phyloP scores from a whole-genome alignment of 2,329 filamentous ascomycete species.

The Scleromitrula shiraiana region DNA sequence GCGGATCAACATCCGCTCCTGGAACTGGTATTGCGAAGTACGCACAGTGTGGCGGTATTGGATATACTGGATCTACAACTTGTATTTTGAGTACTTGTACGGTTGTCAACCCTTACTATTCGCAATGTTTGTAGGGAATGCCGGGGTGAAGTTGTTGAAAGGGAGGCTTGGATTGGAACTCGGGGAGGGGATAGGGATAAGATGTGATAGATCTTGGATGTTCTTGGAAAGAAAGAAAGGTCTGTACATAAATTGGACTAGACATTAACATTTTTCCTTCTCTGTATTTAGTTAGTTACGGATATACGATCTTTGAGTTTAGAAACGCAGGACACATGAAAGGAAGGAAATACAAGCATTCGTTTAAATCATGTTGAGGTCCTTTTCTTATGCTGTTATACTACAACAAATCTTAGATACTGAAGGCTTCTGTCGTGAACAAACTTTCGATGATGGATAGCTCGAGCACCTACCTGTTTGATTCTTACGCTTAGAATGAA shows the following conservation, averaged over 20 bases:
- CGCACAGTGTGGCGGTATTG: conserved; percentile 20
- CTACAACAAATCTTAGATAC: too few relatives aligned
- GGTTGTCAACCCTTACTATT: conserved; percentile 17
- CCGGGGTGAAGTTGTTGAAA: neutral
- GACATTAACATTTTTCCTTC: conserved; percentile 4
- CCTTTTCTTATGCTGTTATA: too few relatives aligned
- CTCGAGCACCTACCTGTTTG: too few relatives aligned
- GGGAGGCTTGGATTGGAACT: neutral
- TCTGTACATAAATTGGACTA: conserved; percentile 8
- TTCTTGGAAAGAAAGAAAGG: neutral
- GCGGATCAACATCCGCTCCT: neutral
- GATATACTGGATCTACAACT: conserved; percentile 14
- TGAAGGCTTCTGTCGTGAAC: too few relatives aligned
- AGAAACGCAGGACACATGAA: neutral
- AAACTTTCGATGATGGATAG: neutral
- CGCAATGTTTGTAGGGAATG: conserved; percentile 13
- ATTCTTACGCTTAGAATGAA: too few relatives aligned
- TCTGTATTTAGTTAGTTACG: conserved; percentile 5
- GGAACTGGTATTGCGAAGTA: conserved; percentile 10
- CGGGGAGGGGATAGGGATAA: neutral
- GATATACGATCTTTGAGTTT: too few relatives aligned
- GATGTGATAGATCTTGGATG: neutral
- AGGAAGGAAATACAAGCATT: conserved; percentile 2
- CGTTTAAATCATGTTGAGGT: too few relatives aligned
- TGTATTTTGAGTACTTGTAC: conserved; percentile 15